Evolutionary conservation across 1,284 basidiomycete genomes (phyloP), one percentile per base, ranked within the genome.

Genomic region (Trichosporon sp.): DNA sequence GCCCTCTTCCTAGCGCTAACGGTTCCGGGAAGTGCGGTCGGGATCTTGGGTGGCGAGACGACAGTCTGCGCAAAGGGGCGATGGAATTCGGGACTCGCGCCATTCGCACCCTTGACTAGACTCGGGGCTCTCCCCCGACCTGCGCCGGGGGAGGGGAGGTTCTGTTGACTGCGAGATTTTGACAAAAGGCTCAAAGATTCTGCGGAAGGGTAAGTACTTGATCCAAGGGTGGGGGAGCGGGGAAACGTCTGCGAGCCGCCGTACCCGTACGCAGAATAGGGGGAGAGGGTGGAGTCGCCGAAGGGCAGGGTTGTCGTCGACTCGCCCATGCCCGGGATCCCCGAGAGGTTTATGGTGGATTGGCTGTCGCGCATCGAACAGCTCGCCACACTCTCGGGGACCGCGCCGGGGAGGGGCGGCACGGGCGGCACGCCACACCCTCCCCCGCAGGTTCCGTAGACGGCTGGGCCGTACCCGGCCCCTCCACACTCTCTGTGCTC

Each of bases 31-130:
- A 61, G 40, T 40, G 64, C 67, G 10, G 59, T 12, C 31, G 71
- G 65, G 10, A 51, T 14, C 14, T 66, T 16, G 4, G 59, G 66
- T 0, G 70, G 54, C 3, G 68, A 54, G 16, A 75, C 72, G 11
- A 79, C 74, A 1, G 75, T 72, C 14, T 54, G 51, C 7, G 76
- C 74, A 71, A 83, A 81, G 1, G 81, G 79, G 51, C 77, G 72
- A 68, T 79, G 80, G 64, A 80, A 81, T 67, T 79, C 76, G 40
- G 71, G 71, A 7, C 31, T 48, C 10, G 48, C 63, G 12, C 71
- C 71, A 6, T 64, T 63, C 31, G 65, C 14, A 40, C 70, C 71
- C 14, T 67, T 66, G 8, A 71, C 67, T 7, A 66, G 67, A 19
- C 31, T 38, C 1, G 71, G 71, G 0, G 70, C 68, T 64, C 74